Percentiles rank a stretch among this genome's conserved stretches.
These are phyloP conservation scores for Lodderomyces oxycetoniae DNA, from an alignment of 1,139 yeast genomes.

Conservation along the genomic window DNA sequence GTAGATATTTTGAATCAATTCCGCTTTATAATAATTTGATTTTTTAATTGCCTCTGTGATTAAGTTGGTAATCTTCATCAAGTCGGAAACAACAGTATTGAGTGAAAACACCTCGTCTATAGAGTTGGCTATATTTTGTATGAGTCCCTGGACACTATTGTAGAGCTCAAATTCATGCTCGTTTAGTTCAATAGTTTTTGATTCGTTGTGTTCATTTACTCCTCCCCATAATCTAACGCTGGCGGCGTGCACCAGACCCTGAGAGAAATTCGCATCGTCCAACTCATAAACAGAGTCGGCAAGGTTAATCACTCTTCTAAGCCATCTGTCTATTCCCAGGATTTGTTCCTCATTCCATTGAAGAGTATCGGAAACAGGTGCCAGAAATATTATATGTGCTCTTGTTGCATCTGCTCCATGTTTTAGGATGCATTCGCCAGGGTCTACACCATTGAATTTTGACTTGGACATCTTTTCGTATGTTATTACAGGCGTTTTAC, in stretches of 20 bases:
- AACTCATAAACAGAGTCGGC: slow-evolving; percentile 18
- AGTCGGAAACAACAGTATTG: slow-evolving; percentile 84
- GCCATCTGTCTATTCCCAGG: slow-evolving; percentile 84
- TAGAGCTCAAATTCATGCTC: slow-evolving; percentile 51
- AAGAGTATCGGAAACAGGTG: slow-evolving; percentile 76
- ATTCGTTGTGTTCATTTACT: too few species aligned
- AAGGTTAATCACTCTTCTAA: slow-evolving; percentile 53
- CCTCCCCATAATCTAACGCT: not conserved
- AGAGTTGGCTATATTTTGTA: slow-evolving; percentile 52
- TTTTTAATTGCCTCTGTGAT: slow-evolving; percentile 38
- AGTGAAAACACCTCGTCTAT: slow-evolving; percentile 57
- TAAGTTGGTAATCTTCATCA: slow-evolving; percentile 75
- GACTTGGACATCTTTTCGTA: slow-evolving; percentile 96
- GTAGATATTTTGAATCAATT: slow-evolving; percentile 36
- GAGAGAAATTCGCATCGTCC: not conserved
- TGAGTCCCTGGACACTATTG: slow-evolving; percentile 50
- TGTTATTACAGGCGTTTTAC: slow-evolving; percentile 48
- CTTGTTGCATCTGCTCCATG: slow-evolving; percentile 95
- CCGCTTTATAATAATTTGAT: slow-evolving; percentile 22
- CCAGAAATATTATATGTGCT: slow-evolving; percentile 91
- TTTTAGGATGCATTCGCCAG: slow-evolving; percentile 63
- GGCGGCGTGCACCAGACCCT: slow-evolving; percentile 2
- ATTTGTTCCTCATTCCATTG: slow-evolving; percentile 91
- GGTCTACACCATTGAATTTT: slow-evolving; percentile 91
- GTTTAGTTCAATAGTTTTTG: slow-evolving; percentile 22